Evolutionary conservation across 345 rosid genomes (phyloP).

Genomic region (Toxicodendron radicans): DNA sequence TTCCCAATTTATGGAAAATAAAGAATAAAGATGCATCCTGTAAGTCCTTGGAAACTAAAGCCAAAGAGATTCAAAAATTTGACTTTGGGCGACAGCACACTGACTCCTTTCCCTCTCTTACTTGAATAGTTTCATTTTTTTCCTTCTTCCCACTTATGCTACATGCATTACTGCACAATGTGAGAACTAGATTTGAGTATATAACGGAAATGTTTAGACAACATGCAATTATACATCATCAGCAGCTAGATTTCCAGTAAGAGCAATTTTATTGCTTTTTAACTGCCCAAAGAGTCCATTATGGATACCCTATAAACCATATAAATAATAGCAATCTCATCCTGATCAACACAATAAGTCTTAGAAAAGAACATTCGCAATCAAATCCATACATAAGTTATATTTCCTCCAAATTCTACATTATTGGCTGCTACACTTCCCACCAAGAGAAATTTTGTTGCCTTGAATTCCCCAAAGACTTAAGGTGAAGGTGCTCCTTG

Average conservation of each 20-base stretch:
- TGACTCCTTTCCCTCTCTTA: no score
- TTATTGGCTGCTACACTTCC: background rate
- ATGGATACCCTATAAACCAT: background rate
- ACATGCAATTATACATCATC: background rate
- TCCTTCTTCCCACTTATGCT: no score
- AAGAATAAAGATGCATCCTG: no score
- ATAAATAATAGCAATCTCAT: background rate
- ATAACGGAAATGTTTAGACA: background rate
- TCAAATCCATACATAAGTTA: background rate
- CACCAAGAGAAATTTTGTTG: background rate
- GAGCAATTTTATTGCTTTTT: background rate
- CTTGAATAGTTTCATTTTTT: no score
- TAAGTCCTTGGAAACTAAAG: no score
- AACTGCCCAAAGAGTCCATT: background rate
- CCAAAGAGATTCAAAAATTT: no score
- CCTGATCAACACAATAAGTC: background rate
- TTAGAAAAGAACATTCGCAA: slow-evolving; percentile 5
- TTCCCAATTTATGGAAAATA: no score
- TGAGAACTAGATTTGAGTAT: background rate
- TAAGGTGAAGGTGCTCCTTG: no score
- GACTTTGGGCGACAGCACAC: no score
- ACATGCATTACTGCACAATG: background rate
- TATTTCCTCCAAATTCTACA: background rate
- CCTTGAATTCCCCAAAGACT: background rate
- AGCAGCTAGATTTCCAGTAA: background rate